Conservation (phyloP, 345 rosid species). For the Turnera subulata region DNA sequence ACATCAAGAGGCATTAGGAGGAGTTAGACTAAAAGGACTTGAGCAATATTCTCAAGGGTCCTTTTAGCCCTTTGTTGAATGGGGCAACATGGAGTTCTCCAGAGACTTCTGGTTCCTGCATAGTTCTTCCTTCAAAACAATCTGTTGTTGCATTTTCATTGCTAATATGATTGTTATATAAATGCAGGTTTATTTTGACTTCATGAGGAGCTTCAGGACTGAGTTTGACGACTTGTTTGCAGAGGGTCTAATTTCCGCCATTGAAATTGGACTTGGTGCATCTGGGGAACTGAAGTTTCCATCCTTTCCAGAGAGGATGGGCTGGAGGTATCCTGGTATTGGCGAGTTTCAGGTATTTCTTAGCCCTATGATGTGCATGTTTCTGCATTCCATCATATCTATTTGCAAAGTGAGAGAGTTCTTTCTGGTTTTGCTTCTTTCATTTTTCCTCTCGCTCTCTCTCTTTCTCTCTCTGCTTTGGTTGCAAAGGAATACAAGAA, state of each 20-base stretch:
- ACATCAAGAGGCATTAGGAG: too few relatives aligned
- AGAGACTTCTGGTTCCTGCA: not conserved
- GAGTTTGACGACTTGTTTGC: conserved; percentile 82
- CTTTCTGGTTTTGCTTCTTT: too few relatives aligned
- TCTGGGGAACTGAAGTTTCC: conserved; percentile 89
- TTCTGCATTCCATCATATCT: too few relatives aligned
- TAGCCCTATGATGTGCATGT: conserved; percentile 3
- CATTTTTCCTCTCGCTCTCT: too few relatives aligned
- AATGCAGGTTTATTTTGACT: conserved; percentile 85
- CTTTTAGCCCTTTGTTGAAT: not conserved
- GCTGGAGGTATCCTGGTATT: conserved; percentile 94
- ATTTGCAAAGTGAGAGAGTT: too few relatives aligned
- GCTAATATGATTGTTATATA: conserved; percentile 6
- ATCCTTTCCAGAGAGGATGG: conserved; percentile 76
- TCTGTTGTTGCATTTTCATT: conserved; percentile 1
- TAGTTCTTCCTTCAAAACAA: not conserved
- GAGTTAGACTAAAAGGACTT: too few relatives aligned
- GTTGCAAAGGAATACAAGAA: too few relatives aligned
- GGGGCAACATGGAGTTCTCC: not conserved
- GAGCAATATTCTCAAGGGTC: too few relatives aligned
- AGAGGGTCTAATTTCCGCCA: conserved; percentile 59
- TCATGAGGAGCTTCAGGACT: conserved; percentile 92
- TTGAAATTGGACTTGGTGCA: conserved; percentile 92
- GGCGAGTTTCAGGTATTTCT: conserved; percentile 98
- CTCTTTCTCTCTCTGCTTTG: too few relatives aligned